phyloP scores from a whole-genome alignment of 148 eudicot genomes.

The Chenopodium formosanum region DNA sequence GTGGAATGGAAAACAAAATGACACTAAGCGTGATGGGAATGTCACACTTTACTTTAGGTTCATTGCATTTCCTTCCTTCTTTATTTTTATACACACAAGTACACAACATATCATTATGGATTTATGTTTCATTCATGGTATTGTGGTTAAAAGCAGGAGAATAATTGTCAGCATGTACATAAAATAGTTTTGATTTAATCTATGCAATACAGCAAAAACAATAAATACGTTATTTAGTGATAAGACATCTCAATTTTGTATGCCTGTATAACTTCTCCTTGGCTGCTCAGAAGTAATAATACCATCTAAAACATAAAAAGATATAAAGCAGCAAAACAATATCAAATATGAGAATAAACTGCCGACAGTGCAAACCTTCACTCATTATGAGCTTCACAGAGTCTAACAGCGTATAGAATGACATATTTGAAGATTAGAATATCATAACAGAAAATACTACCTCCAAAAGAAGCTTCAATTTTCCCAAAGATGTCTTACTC shows the following conservation, averaged over 20 bases:
- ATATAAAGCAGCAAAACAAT: background rate
- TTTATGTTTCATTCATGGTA: background rate
- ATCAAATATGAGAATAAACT: background rate
- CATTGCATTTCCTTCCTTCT: background rate
- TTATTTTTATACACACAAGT: background rate
- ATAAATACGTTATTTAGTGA: background rate
- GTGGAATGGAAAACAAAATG: background rate
- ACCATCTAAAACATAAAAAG: background rate
- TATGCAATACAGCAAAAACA: background rate
- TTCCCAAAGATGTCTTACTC: conserved; percentile 69
- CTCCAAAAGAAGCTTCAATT: conserved; percentile 75
- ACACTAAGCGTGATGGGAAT: background rate
- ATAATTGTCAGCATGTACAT: background rate
- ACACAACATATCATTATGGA: background rate
- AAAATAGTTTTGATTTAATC: background rate
- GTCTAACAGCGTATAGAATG: background rate
- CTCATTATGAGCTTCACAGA: background rate
- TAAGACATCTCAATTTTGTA: background rate
- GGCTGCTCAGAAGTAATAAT: background rate
- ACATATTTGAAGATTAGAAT: background rate
- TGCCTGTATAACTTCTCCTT: background rate
- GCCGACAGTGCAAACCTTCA: background rate
- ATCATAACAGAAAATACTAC: conserved; percentile 31
- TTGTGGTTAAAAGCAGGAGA: background rate
- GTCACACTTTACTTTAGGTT: background rate